These are phyloP conservation scores for Calonectria ilicicola DNA, from an alignment of 2,329 filamentous ascomycete species.

Conservation along the genomic window DNA sequence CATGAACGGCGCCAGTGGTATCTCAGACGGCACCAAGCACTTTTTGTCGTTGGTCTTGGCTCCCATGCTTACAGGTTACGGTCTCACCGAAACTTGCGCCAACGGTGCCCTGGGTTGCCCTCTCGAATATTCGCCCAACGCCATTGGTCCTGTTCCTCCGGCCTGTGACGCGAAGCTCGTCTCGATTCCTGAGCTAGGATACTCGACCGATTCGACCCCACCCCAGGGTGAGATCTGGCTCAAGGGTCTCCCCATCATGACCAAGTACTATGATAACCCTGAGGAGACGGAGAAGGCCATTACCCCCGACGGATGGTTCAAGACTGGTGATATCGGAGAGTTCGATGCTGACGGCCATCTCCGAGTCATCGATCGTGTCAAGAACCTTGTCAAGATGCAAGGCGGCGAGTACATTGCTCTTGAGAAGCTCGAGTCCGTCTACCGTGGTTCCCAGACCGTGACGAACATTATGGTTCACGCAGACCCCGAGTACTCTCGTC, in stretches of 20 bases:
- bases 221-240: slow-evolving; percentile 96
- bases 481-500: slow-evolving; percentile 78
- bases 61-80: slow-evolving; percentile 95
- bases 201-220: slow-evolving; percentile 78
- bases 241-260: slow-evolving; percentile 79
- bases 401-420: slow-evolving; percentile 97
- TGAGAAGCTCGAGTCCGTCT: slow-evolving; percentile 94
- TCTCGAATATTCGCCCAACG: slow-evolving; percentile 81
- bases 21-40: slow-evolving; percentile 86
- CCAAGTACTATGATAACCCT: slow-evolving; percentile 86
- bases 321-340: slow-evolving; percentile 95
- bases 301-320: slow-evolving; percentile 93
- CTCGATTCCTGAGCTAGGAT: slow-evolving; percentile 89
- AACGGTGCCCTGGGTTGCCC: slow-evolving; percentile 88
- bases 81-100: slow-evolving; percentile 91
- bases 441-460: slow-evolving; percentile 83
- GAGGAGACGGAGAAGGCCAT: slow-evolving; percentile 85
- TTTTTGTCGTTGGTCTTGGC: slow-evolving; percentile 94
- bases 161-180: slow-evolving; percentile 92
- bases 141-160: slow-evolving; percentile 83
- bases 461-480: slow-evolving; percentile 91
- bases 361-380: slow-evolving; percentile 93
- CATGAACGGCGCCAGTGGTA: slow-evolving; percentile 93
- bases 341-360: slow-evolving; percentile 85
- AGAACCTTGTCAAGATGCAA: slow-evolving; percentile 96